Base-by-base conservation (phyloP, 2,329 filamentous ascomycete genomes). In the Cladosporium sp. region DNA sequence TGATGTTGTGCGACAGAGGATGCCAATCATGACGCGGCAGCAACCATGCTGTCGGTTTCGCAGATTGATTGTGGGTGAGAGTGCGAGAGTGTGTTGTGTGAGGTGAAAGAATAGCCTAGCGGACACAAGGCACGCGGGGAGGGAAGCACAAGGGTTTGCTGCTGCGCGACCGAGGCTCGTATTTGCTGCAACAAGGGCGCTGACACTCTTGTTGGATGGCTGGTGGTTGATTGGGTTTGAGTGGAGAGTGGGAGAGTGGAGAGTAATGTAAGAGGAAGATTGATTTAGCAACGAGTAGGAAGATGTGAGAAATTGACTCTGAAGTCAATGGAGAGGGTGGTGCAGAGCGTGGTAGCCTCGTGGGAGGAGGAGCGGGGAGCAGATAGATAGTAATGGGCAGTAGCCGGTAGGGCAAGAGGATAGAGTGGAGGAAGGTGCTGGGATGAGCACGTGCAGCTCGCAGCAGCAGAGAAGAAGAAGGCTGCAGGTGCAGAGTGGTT, bases 1-100 rank as follows among this genome's bases (percentile, higher is more conserved):
- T 27, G 40, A 45, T 44, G 40, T 53, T 60, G 61, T 63, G 57
- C 51, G 50, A 64, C 62, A 51, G 29, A 62, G 58, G 57, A 52
- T 62, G 54, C 55, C 54, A 54, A 50, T 60, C 57, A 58, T 60
- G 50, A 53, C 55, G 54, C 50, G 40, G 48, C 54, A 41, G 19
- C 39, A 18, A 45, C 59, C 61, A 63, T 61, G 52, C 55, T 56
- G 54, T 45, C 58, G 60, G 48, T 22, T 41, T 7, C 36, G 3
- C 3, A 15, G 7, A 17, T 38, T 8, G 19, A n/a, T n/a, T n/a
- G n/a, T n/a, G n/a, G n/a, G n/a, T n/a, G n/a, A n/a, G n/a, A n/a
- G n/a, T n/a, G n/a, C n/a, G n/a, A n/a, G n/a, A n/a, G n/a, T n/a
- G n/a, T n/a, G n/a, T n/a, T n/a, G n/a, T n/a, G n/a, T n/a, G n/a